Percentiles rank a stretch among this genome's conserved stretches.
Conservation (phyloP, 805 yeast genomes). For the Saccharomycopsis babjevae region DNA sequence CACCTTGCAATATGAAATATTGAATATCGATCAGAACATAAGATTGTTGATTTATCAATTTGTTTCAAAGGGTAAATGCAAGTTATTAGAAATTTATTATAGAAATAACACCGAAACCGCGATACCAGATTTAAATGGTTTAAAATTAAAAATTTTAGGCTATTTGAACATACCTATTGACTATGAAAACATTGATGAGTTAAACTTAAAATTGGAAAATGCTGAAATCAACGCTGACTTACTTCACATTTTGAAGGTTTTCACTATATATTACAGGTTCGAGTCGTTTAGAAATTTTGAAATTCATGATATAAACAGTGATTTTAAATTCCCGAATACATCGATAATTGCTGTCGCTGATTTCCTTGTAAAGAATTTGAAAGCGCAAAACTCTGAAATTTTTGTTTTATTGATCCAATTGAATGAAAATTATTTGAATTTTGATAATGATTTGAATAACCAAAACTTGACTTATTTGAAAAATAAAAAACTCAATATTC, state of each 20-base stretch:
- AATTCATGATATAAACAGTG: neutral
- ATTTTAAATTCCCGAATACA: constrained; percentile 16
- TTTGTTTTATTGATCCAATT: constrained; percentile 15
- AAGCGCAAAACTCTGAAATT: constrained; percentile 15
- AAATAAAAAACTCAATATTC: constrained; percentile 1
- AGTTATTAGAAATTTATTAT: neutral
- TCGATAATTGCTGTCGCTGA: constrained; percentile 15
- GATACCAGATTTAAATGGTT: neutral
- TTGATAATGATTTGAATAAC: constrained; percentile 17
- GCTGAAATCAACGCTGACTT: constrained; percentile 9
- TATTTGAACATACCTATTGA: neutral
- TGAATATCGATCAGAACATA: neutral
- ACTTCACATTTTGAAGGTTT: constrained; percentile 14
- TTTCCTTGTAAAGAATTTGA: constrained; percentile 12
- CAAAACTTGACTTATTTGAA: constrained; percentile 11
- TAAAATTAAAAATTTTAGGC: neutral
- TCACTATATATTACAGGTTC: constrained; percentile 14
- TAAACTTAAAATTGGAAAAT: neutral
- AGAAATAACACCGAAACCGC: neutral
- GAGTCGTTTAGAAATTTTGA: neutral
- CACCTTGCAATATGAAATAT: neutral
- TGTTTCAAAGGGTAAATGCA: neutral
- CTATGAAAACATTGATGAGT: constrained; percentile 7
- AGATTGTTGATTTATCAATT: neutral
- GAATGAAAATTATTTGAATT: constrained; percentile 18